phyloP scores from a whole-genome alignment of 768 basidiomycete genomes.

The Pholiota conissans region DNA sequence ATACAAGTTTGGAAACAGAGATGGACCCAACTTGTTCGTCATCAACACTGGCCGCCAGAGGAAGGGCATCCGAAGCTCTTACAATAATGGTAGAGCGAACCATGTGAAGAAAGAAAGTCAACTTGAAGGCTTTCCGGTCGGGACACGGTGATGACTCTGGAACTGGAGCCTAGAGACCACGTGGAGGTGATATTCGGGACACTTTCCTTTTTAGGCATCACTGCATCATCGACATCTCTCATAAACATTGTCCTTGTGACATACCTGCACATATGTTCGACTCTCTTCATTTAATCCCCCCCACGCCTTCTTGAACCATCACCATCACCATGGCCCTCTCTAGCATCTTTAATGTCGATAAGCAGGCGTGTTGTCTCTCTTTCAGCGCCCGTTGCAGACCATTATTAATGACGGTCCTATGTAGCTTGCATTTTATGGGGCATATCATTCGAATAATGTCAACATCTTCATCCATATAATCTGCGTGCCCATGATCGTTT shows the following conservation, averaged over 20 bases:
- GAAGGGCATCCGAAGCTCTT: conserved; percentile 82
- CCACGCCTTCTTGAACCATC: conserved; percentile 3
- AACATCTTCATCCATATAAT: conserved; percentile 87
- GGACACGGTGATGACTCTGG: conserved; percentile 4
- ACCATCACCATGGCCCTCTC: conserved; percentile 35
- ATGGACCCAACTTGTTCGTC: conserved; percentile 79
- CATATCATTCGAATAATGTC: conserved; percentile 82
- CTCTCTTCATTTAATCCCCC: neutral
- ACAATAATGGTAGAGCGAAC: conserved; percentile 87
- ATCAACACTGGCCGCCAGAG: conserved; percentile 93
- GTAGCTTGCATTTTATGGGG: conserved; percentile 90
- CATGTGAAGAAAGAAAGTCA: conserved; percentile 45
- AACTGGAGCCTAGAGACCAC: conserved; percentile 4
- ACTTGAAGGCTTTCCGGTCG: neutral
- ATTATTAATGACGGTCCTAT: conserved; percentile 9
- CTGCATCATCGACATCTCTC: conserved; percentile 4
- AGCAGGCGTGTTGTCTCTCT: conserved; percentile 49
- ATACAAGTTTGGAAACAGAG: neutral
- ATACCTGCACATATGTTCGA: conserved; percentile 16
- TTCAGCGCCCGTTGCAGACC: neutral
- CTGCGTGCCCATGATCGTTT: conserved; percentile 82
- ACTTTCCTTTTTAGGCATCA: conserved; percentile 8
- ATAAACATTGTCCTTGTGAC: conserved; percentile 10
- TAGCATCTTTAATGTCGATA: conserved; percentile 62
- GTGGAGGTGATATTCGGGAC: conserved; percentile 9